Conservation (phyloP, 2,329 filamentous ascomycete genomes). For the Trichoderma atrobrunneum region DNA sequence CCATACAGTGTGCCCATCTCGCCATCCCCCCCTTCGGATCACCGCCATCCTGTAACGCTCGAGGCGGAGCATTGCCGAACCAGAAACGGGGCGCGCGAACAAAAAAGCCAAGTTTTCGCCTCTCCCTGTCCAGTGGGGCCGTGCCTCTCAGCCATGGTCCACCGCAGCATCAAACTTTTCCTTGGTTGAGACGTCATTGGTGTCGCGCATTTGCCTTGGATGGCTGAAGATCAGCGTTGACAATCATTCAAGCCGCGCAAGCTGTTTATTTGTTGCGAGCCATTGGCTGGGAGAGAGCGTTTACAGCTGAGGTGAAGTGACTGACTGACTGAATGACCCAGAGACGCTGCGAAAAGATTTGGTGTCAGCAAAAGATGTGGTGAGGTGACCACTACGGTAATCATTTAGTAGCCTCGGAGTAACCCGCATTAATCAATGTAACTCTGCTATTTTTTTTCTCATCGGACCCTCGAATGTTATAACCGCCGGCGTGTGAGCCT, state of each 20-base stretch:
- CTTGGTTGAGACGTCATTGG: constrained; percentile 5
- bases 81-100: constrained; percentile 1
- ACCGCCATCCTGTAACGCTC: constrained; percentile 9
- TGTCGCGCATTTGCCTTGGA: neutral
- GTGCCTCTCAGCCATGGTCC: constrained; percentile 4
- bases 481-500: neutral
- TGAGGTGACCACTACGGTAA: neutral
- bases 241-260: neutral
- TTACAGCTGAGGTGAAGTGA: neutral
- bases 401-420: neutral
- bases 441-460: neutral
- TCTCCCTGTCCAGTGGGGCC: neutral
- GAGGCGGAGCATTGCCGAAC: constrained; percentile 4
- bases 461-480: neutral
- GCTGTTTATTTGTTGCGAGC: neutral
- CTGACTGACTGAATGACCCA: neutral
- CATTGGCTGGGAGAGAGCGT: neutral
- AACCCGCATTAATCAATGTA: neutral
- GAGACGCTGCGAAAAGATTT: neutral
- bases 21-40: neutral
- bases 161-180: constrained; percentile 3
- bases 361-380: neutral
- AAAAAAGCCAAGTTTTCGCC: constrained; percentile 18
- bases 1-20: constrained; percentile 13
- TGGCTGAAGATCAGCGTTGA: neutral